Conservation (phyloP, 495 filamentous ascomycete genomes). For the Talaromyces adpressus region DNA sequence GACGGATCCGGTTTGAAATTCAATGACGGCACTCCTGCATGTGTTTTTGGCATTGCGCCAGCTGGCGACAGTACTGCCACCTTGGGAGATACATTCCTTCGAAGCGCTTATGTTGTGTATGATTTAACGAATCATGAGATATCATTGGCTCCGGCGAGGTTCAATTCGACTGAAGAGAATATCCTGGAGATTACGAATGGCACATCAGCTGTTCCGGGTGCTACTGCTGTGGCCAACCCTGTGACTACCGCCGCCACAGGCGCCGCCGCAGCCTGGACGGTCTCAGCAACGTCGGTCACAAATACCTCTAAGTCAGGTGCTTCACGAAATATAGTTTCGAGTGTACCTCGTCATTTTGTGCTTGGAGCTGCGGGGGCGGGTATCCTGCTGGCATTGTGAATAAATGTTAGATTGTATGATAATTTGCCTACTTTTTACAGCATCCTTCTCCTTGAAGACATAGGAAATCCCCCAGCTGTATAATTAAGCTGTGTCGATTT, state of each 20-base stretch:
- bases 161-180: slow-evolving; percentile 59
- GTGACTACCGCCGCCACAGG: slow-evolving; percentile 36
- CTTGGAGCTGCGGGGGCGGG: slow-evolving; percentile 23
- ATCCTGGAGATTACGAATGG: slow-evolving; percentile 70
- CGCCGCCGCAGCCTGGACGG: neutral
- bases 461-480: neutral
- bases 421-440: neutral
- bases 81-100: slow-evolving; percentile 88
- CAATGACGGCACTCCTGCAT: slow-evolving; percentile 53
- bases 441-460: neutral
- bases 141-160: slow-evolving; percentile 76
- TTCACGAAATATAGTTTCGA: slow-evolving; percentile 8
- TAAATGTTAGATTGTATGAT: neutral
- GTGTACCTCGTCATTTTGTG: slow-evolving; percentile 18
- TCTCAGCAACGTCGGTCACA: neutral
- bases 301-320: neutral
- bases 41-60: slow-evolving; percentile 71
- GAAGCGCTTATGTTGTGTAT: slow-evolving; percentile 88
- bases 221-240: slow-evolving; percentile 58
- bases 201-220: slow-evolving; percentile 56
- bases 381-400: slow-evolving; percentile 19
- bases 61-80: slow-evolving; percentile 60
- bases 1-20: slow-evolving; percentile 48
- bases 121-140: slow-evolving; percentile 86
- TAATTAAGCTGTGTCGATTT: neutral